These are phyloP conservation scores for Trypethelium eluteriae DNA, from an alignment of 495 filamentous ascomycete species.

Conservation along the genomic window DNA sequence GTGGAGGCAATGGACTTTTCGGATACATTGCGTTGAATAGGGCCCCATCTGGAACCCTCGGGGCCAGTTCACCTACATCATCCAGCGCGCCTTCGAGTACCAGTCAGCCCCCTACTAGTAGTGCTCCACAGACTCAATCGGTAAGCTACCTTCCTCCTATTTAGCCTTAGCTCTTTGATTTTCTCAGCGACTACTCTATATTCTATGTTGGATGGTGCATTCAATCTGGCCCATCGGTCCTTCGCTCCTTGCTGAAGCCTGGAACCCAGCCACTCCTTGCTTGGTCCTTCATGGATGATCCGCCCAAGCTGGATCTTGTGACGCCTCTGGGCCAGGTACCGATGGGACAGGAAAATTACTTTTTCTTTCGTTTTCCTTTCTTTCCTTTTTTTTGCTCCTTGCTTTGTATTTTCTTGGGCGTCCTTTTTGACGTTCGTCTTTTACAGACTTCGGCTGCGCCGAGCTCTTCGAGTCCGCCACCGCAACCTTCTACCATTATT, in stretches of 20 bases:
- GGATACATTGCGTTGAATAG: conserved; percentile 50
- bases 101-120: not conserved
- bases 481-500: conserved; percentile 8
- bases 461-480: conserved; percentile 10
- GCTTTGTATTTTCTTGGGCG: not conserved
- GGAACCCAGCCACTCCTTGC: not conserved
- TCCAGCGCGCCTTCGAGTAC: not conserved
- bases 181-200: not conserved
- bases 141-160: not conserved
- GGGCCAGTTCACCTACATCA: conserved; percentile 8
- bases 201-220: not conserved
- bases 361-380: not conserved
- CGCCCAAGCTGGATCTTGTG: not conserved
- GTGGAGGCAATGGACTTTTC: conserved; percentile 55
- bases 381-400: not conserved
- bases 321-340: not conserved
- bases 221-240: not conserved
- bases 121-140: not conserved
- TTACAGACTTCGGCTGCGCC: not conserved
- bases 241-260: not conserved
- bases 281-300: not conserved
- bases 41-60: conserved; percentile 44
- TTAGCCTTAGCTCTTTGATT: not conserved
- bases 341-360: not conserved
- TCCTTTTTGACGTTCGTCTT: not conserved